phyloP scores from a whole-genome alignment of 441 rosid species.

The Dalechampia spathulata region DNA sequence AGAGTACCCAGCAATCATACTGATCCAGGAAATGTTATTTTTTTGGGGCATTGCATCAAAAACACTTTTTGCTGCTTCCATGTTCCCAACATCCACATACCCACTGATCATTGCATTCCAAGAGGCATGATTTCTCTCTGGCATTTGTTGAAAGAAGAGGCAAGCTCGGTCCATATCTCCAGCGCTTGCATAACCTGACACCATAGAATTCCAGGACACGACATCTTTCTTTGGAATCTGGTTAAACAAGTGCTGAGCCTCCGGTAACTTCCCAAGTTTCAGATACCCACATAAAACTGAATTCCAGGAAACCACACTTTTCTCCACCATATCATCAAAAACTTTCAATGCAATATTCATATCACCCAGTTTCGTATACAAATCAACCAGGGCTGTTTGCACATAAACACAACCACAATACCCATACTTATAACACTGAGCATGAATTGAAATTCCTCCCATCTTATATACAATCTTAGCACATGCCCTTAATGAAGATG shows the following conservation, averaged over 20 bases:
- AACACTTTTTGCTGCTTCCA: conserved; percentile 27
- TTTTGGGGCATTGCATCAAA: conserved; percentile 36
- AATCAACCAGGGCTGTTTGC: conserved; percentile 54
- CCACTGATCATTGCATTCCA: conserved; percentile 20
- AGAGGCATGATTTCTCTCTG: conserved; percentile 17
- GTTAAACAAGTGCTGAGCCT: conserved; percentile 13
- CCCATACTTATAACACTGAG: conserved; percentile 42
- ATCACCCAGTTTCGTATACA: conserved; percentile 43
- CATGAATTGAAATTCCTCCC: conserved; percentile 39
- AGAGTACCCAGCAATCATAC: conserved; percentile 45
- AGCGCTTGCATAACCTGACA: conserved; percentile 22
- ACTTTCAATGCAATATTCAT: conserved; percentile 36
- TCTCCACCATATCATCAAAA: conserved; percentile 35
- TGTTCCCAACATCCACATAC: conserved; percentile 29
- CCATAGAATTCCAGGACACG: conserved; percentile 16
- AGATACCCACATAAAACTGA: conserved; percentile 48
- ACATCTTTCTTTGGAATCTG: conserved; percentile 15
- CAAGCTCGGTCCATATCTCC: conserved; percentile 14
- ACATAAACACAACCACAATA: conserved; percentile 51
- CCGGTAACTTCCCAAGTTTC: conserved; percentile 5
- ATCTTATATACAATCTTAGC: conserved; percentile 29
- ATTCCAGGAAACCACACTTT: conserved; percentile 55
- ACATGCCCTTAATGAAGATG: conserved; percentile 53
- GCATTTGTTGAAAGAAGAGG: conserved; percentile 16
- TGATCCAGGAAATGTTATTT: conserved; percentile 35